Conservation (phyloP, 73 alveolate species). For the Loxodes magnus region DNA sequence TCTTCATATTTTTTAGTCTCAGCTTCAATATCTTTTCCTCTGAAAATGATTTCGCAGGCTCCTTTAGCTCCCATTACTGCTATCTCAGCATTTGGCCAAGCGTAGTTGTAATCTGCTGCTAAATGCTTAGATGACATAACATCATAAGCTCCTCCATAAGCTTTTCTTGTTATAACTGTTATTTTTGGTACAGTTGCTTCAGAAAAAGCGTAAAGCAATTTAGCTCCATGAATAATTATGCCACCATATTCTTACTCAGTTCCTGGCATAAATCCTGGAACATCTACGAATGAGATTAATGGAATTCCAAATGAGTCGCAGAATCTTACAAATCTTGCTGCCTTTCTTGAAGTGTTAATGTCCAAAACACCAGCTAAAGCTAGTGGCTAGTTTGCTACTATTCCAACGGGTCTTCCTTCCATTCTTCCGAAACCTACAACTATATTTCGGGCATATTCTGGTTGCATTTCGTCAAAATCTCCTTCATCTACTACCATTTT, state of each 20-base stretch:
- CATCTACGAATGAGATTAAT: slow-evolving; percentile 69
- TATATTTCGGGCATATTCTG: slow-evolving; percentile 67
- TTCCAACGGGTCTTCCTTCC: slow-evolving; percentile 88
- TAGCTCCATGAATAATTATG: slow-evolving; percentile 93
- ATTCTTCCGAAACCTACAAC: slow-evolving; percentile 84
- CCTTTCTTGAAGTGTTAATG: slow-evolving; percentile 82
- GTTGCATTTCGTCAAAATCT: slow-evolving; percentile 84
- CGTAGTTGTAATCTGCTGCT: slow-evolving; percentile 77
- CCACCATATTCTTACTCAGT: slow-evolving; percentile 81
- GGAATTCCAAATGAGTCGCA: slow-evolving; percentile 88
- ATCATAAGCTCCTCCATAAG: slow-evolving; percentile 93
- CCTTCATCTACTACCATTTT: slow-evolving; percentile 84
- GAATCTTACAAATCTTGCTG: slow-evolving; percentile 81
- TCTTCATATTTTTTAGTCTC: slow-evolving; percentile 33
- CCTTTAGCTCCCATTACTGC: slow-evolving; percentile 96
- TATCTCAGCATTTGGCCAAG: slow-evolving; percentile 80
- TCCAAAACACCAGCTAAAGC: slow-evolving; percentile 75
- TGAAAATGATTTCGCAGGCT: too few relatives aligned
- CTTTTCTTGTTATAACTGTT: slow-evolving; percentile 65
- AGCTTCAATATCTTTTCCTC: slow-evolving; percentile 39
- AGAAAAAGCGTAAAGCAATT: slow-evolving; percentile 87
- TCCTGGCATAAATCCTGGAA: slow-evolving; percentile 96
- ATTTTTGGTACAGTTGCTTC: slow-evolving; percentile 88
- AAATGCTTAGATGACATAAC: slow-evolving; percentile 96
- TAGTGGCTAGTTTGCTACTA: slow-evolving; percentile 74